These are phyloP conservation scores for Aspergillus sp. DNA, from an alignment of 2,329 filamentous ascomycete species.

Conservation along the genomic window DNA sequence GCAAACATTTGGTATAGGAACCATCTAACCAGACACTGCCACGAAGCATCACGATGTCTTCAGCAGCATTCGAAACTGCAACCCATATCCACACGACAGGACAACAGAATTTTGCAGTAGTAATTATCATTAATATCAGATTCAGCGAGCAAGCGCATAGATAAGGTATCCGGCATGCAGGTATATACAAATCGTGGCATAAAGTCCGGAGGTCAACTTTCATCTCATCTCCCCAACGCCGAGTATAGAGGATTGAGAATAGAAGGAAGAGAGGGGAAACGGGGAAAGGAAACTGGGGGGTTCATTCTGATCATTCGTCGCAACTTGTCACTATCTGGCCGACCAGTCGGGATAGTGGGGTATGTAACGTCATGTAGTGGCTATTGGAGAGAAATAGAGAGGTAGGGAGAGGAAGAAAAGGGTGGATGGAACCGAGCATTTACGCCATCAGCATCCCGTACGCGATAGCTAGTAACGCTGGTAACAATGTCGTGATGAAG, in stretches of 20 bases:
- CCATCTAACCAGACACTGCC: background rate
- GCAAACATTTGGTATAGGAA: background rate
- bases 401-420: background rate
- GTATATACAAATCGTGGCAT: background rate
- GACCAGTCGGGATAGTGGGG: constrained; percentile 12
- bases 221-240: background rate
- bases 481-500: constrained; percentile 28
- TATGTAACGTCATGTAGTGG: background rate
- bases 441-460: constrained; percentile 12
- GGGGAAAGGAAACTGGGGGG: background rate
- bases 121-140: constrained; percentile 3
- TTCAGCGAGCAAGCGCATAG: background rate
- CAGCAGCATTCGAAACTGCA: background rate
- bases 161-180: constrained; percentile 6
- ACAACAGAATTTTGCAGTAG: background rate
- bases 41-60: background rate
- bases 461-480: constrained; percentile 31
- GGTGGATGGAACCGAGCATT: background rate
- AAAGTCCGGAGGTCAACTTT: background rate
- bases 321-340: background rate
- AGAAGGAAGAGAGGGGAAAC: background rate
- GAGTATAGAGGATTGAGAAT: background rate
- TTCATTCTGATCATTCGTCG: constrained; percentile 11
- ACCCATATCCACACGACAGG: background rate
- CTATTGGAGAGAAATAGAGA: background rate